A percentile compares a stretch with the other conserved stretches of the same genome.
These are phyloP conservation scores for Toxoplasma gondii DNA, from an alignment of 169 alveolate genomes.

Conservation along the genomic window DNA sequence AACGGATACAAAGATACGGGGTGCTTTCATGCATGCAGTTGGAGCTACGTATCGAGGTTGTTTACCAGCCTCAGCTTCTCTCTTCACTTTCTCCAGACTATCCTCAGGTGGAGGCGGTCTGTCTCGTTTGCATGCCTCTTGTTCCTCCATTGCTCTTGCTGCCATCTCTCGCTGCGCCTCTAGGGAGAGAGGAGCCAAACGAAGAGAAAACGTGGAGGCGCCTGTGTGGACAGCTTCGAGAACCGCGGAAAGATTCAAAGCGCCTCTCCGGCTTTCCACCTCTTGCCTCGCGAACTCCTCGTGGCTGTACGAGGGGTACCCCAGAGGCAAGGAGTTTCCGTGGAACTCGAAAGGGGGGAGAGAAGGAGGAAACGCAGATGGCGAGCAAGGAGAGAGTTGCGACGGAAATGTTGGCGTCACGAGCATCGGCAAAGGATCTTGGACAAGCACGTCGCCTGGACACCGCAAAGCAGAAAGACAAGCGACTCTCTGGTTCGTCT, in stretches of 20 bases:
- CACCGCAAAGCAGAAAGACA: too few relatives aligned
- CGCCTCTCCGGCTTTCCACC: neutral
- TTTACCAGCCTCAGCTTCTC: neutral
- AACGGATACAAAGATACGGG: too few relatives aligned
- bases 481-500: too few relatives aligned
- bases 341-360: neutral
- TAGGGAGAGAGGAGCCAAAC: neutral
- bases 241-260: neutral
- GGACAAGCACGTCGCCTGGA: neutral
- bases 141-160: neutral
- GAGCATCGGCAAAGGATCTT: neutral
- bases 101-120: neutral
- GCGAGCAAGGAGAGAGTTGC: neutral
- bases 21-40: too few relatives aligned
- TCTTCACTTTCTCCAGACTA: neutral
- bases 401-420: neutral
- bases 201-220: neutral
- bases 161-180: neutral
- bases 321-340: neutral
- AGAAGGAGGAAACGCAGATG: neutral
- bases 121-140: neutral
- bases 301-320: neutral
- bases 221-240: neutral
- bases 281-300: neutral
- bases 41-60: too few relatives aligned